Percentiles rank a stretch among this genome's conserved stretches.
These are phyloP conservation scores for Candida boleticola DNA, from an alignment of 805 yeast species.

Conservation along the genomic window DNA sequence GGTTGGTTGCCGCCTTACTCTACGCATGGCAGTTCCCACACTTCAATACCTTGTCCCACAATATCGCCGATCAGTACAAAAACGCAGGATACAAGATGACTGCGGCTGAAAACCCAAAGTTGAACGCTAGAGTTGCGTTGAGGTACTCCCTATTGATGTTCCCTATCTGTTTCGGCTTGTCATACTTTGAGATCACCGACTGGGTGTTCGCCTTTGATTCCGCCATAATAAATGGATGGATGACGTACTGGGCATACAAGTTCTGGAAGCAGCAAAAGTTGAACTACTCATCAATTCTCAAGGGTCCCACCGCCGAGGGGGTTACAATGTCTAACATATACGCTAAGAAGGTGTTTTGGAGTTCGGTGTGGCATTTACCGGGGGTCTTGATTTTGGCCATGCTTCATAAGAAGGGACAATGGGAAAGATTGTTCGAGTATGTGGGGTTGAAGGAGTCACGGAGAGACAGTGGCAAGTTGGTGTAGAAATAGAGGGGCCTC, in stretches of 20 bases:
- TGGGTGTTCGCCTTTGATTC: constrained; percentile 79
- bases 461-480: not conserved
- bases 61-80: constrained; percentile 82
- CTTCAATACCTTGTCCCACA: constrained; percentile 88
- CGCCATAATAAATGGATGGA: constrained; percentile 80
- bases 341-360: constrained; percentile 90
- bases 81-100: constrained; percentile 98
- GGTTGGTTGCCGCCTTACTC: constrained; percentile 86
- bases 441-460: constrained; percentile 15
- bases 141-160: constrained; percentile 91
- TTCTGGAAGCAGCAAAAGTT: constrained; percentile 83
- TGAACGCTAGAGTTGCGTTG: constrained; percentile 91
- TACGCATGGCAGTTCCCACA: constrained; percentile 99
- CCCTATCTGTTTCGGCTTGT: constrained; percentile 83
- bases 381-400: constrained; percentile 86
- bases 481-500: too few species aligned
- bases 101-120: constrained; percentile 84
- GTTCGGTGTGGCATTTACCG: constrained; percentile 92
- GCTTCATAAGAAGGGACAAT: constrained; percentile 91
- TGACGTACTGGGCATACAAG: constrained; percentile 70
- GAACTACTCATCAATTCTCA: constrained; percentile 42
- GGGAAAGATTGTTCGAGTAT: constrained; percentile 60
- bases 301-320: constrained; percentile 53
- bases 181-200: constrained; percentile 80
- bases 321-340: constrained; percentile 57